Conservation (phyloP, 345 rosid genomes). For the Theobroma cacao region DNA sequence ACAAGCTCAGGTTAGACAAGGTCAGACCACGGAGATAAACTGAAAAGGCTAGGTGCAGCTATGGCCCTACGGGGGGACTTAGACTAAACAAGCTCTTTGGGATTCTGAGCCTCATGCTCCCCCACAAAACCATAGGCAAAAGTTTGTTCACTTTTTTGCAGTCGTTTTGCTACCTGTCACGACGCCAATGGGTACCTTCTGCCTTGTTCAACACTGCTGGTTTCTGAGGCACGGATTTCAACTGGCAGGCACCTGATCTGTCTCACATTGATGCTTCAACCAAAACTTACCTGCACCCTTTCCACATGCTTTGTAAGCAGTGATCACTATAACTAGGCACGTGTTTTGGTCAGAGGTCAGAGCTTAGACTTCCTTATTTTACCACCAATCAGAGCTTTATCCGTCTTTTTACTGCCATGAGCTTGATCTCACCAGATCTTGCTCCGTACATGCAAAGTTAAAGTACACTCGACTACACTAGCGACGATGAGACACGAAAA, state of each 20-base stretch:
- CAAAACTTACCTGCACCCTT: background rate
- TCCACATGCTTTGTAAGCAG: background rate
- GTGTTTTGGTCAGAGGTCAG: background rate
- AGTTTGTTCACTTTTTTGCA: background rate
- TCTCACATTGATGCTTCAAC: background rate
- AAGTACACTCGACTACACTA: background rate
- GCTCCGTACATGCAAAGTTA: background rate
- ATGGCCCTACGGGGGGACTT: background rate
- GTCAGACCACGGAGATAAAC: background rate
- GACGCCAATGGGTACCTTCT: background rate
- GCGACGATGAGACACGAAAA: background rate
- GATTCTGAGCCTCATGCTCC: conserved; percentile 21
- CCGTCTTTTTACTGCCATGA: background rate
- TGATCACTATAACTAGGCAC: no score
- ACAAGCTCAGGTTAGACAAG: background rate
- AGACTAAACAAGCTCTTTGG: conserved; percentile 3
- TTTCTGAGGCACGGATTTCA: background rate
- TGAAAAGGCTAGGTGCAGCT: background rate
- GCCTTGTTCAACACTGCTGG: background rate
- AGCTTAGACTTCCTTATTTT: background rate
- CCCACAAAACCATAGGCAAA: background rate
- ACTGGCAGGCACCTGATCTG: background rate
- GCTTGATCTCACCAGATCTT: background rate
- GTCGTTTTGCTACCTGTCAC: background rate
- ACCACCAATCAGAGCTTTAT: background rate